Conservation (phyloP, 1,284 basidiomycete genomes). For the Heterobasidion annosum region DNA sequence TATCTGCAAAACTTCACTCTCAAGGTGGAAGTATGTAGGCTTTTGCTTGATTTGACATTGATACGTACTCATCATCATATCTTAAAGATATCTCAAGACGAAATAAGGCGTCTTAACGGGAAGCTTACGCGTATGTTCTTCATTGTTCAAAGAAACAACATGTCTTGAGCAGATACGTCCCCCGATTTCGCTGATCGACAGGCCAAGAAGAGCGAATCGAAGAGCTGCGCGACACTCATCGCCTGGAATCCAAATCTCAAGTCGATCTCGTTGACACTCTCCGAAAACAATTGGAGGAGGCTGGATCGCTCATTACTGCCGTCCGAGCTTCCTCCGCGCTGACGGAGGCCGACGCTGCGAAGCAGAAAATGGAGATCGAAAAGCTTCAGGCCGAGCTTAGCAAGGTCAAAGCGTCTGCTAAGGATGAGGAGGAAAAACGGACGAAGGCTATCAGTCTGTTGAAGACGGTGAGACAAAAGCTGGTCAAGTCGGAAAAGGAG, state of each 20-base stretch:
- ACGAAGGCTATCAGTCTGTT: conserved; percentile 85
- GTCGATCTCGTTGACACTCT: conserved; percentile 66
- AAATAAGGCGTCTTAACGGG: conserved; percentile 63
- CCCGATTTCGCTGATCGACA: conserved; percentile 19
- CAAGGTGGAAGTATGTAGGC: conserved; percentile 55
- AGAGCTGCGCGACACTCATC: conserved; percentile 77
- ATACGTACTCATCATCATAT: background rate
- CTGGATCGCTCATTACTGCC: conserved; percentile 59
- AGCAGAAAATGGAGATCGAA: conserved; percentile 44
- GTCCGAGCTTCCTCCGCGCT: conserved; percentile 36
- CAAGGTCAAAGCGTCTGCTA: conserved; percentile 52
- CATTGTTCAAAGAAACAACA: no score
- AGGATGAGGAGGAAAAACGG: conserved; percentile 93
- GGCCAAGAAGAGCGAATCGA: conserved; percentile 80
- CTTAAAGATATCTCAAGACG: conserved; percentile 55
- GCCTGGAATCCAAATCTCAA: conserved; percentile 69
- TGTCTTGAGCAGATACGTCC: background rate
- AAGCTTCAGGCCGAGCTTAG: conserved; percentile 53
- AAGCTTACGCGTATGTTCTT: conserved; percentile 59
- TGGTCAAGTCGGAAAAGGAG: conserved; percentile 89
- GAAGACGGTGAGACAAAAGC: conserved; percentile 87
- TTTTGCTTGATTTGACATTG: background rate
- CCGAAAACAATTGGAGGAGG: conserved; percentile 57
- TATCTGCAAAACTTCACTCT: conserved; percentile 61
- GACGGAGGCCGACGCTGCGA: conserved; percentile 36